Conservation (phyloP, 2,329 filamentous ascomycete genomes). For the Claviceps sp. region DNA sequence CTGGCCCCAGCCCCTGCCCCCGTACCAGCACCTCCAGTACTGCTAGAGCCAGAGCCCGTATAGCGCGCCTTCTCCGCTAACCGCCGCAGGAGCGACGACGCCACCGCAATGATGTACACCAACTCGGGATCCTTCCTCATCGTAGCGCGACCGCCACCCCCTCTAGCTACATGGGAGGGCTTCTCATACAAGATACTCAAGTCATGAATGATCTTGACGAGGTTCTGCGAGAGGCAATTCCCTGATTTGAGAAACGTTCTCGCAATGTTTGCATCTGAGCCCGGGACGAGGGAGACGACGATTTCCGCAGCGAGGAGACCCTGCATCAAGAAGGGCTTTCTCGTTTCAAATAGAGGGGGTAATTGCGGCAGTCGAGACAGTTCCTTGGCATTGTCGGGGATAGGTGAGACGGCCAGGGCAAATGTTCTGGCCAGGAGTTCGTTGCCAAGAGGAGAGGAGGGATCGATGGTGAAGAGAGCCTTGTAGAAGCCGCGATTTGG, state of each 20-base stretch:
- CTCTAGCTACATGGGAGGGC: constrained; percentile 10
- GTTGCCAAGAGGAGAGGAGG: constrained; percentile 47
- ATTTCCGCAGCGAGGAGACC: constrained; percentile 85
- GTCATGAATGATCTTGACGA: constrained; percentile 62
- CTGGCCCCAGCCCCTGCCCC: no score
- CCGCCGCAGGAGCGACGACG: constrained; percentile 52
- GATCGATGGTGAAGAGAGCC: constrained; percentile 64
- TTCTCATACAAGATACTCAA: constrained; percentile 50
- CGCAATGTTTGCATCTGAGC: constrained; percentile 58
- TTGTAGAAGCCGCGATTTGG: constrained; percentile 81
- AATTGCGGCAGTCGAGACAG: constrained; percentile 45
- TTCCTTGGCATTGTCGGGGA: constrained; percentile 51
- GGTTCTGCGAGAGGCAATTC: constrained; percentile 70
- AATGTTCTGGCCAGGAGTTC: constrained; percentile 82
- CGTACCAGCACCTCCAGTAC: constrained; percentile 9
- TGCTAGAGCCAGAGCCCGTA: constrained; percentile 31
- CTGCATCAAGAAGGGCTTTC: constrained; percentile 85
- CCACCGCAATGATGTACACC: constrained; percentile 52
- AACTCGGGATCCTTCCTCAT: constrained; percentile 35
- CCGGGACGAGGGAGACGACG: constrained; percentile 58
- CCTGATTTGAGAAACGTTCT: constrained; percentile 70
- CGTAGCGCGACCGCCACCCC: constrained; percentile 18
- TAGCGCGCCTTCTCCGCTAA: constrained; percentile 55
- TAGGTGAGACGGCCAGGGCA: constrained; percentile 68
- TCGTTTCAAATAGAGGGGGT: constrained; percentile 59